These are phyloP conservation scores for Vitis amurensis DNA, from an alignment of 164 flowering plant genomes.

Conservation along the genomic window DNA sequence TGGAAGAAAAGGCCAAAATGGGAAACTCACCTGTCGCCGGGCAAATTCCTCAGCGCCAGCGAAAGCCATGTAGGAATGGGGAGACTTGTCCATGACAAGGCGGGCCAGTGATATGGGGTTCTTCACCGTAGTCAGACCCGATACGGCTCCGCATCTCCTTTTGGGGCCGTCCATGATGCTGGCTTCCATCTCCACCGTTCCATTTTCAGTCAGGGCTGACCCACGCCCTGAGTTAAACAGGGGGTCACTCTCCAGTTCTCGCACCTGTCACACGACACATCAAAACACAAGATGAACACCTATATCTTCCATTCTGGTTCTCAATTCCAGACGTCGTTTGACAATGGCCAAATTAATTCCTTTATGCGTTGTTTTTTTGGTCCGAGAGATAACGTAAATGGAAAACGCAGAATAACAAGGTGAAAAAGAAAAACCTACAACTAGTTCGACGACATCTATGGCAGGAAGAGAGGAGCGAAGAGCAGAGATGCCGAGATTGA, in stretches of 20 bases:
- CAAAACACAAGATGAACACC: not conserved
- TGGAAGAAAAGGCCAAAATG: not conserved
- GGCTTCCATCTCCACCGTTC: conserved; percentile 99
- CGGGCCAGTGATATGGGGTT: conserved; percentile 94
- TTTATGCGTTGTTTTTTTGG: too few species aligned
- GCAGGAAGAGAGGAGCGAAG: conserved; percentile 72
- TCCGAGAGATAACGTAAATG: not conserved
- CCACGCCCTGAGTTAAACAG: conserved; percentile 94
- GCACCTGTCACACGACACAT: conserved; percentile 40
- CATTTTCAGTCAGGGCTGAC: conserved; percentile 82
- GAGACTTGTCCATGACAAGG: conserved; percentile 96
- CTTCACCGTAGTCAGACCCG: conserved; percentile 87
- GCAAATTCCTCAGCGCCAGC: conserved; percentile 94
- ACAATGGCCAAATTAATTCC: too few species aligned
- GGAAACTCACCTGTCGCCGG: conserved; percentile 50
- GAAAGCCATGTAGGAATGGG: conserved; percentile 92
- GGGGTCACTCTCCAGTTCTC: conserved; percentile 88
- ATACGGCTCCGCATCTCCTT: conserved; percentile 90
- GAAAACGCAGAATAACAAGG: not conserved
- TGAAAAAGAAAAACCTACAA: conserved; percentile 42
- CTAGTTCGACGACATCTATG: conserved; percentile 92
- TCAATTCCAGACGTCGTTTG: too few species aligned
- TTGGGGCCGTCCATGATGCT: conserved; percentile 89
- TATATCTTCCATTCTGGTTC: too few species aligned
- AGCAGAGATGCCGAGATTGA: conserved; percentile 76